Base-by-base conservation (phyloP, 495 filamentous ascomycete species). In the Hyaloscypha variabilis region DNA sequence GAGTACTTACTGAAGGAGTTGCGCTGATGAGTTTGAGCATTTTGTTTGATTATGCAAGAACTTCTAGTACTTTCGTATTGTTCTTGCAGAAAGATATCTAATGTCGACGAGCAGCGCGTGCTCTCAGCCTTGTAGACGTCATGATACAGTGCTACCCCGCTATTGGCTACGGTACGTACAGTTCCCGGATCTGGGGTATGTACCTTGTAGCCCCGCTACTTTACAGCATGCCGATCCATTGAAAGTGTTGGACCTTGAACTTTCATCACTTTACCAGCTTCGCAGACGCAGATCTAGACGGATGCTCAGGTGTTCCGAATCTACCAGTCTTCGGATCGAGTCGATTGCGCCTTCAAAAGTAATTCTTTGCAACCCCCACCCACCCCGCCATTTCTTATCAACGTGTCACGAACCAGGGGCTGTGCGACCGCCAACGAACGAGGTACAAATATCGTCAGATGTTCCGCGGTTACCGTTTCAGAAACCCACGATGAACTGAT, bases 21-120 rank as follows among this genome's bases (percentile, higher is more conserved):
- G 61, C 61, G 31, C 51, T 56, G 61, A 63, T 42, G 13, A 63
- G 52, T 29, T 57, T 39, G 30, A 63, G 29, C 61, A 63, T 63
- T 56, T 46, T 42, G 59, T 17, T 19, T 46, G 8, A 1, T 1
- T 46, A 4, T 46, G 4, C 39, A 10, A 4, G 14, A 17, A 4
- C 13, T 46, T 46, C 13, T 8, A 23, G 51, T 6, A 54, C 26
- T 25, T 10, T 25, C 23, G 1, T 54, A 54, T 25, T 24, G 51
- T 25, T 25, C 11, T 25, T 25, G 11, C 6, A 57, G 26, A 21
- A 8, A 57, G 29, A 31, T 8, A 57, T 57, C 14, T 57, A 14
- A 8, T 57, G 6, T 1, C 19, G 8, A 54, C 51, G 23, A 54
- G 21, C 6, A 6, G 39, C 4, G 39, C 1, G 14, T 14, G 14